Base-by-base conservation (phyloP, 805 yeast genomes). In the Candida adriatica region DNA sequence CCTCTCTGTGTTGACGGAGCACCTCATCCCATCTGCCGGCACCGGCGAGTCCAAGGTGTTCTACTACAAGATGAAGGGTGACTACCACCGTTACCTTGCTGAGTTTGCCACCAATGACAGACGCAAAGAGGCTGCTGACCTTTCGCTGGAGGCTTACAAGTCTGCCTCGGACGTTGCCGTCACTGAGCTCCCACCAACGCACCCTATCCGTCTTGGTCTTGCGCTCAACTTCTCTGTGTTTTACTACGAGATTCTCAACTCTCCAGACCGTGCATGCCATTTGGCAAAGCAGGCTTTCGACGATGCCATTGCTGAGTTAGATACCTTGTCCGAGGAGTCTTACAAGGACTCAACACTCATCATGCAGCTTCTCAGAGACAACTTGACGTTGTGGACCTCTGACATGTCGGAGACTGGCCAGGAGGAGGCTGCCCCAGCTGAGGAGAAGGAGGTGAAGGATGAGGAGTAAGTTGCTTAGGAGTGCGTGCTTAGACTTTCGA, bases 61-160 rank as follows among this genome's bases (percentile, higher is more conserved):
- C 66, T 90, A 90, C 75, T 87, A 85, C 71, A 90, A 90, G 76
- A 90, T 90, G 97, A 90, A 90, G 72, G 98, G 97, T 73, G 98
- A 90, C 65, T 90, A 90, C 73, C 95, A 88, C 73, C 95, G 98
- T 73, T 90, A 90, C 66, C 75, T 90, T 67, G 96, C 96, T 43
- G 98, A 90, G 70, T 92, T 90, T 58, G 90, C 96, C 42, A 73
- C 78, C 52, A 77, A 84, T 45, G 96, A 87, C 49, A 82, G 80
- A 66, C 84, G 96, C 61, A 85, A 87, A 61, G 86, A 73, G 46
- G 94, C 95, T 44, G 92, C 97, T 31, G 87, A 83, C 53, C 73
- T 80, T 46, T 90, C 97, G 24, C 75, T 87, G 58, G 95, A 86
- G 64, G 90, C 96, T 42, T 90, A 90, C 74, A 83, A 84, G 66